Evolutionary conservation across 768 basidiomycete species (phyloP), one percentile per base, ranked within the genome.

Genomic region (Clavulina sp.): DNA sequence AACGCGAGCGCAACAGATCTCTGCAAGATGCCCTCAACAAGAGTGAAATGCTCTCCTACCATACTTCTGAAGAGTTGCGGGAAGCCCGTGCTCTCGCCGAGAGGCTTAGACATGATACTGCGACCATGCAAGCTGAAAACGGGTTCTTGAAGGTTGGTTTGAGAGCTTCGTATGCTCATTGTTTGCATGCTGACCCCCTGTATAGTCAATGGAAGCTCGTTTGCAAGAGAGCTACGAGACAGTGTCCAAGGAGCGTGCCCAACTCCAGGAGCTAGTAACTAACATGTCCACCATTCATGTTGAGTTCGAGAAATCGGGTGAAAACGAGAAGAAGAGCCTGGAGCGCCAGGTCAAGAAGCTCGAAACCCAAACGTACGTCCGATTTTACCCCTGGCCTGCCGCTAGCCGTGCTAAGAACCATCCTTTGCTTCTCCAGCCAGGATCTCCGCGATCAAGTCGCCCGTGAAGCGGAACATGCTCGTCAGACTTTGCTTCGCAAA

Each of bases 61-160:
- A 82, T 51, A 73, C 80, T 32, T 67, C 75, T 16, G 81, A 84
- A 41, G 81, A 85, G 41, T 67, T 84, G 6, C 69, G 75, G 21
- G 64, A 70, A 4, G 70, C 77, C 2, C 77, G 75, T 55, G 69
- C 73, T 24, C 72, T 73, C 23, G 66, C 81, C 16, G 87, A 92
- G 56, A 80, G 84, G 52, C 68, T 89, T 34, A 77, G 86, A 6
- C 86, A 84, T 57, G 92, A 96, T 59, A 76, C 72, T 56, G 83
- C 85, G 2, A 92, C 86, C 62, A 73, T 95, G 18, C 78, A 83
- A 40, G 91, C 89, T 0, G 93, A 97, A 73, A 92, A 88, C 70
- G 81, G 78, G 60, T 84, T 92, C 32, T 88, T 84, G 82, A 85
- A 87, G 80, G 88, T 85, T 49, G 49, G 62, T 48, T 18, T 21